Evolutionary conservation across 805 yeast genomes (phyloP), one percentile per base, ranked within the genome.

Genomic region (Wickerhamiella lipophila): DNA sequence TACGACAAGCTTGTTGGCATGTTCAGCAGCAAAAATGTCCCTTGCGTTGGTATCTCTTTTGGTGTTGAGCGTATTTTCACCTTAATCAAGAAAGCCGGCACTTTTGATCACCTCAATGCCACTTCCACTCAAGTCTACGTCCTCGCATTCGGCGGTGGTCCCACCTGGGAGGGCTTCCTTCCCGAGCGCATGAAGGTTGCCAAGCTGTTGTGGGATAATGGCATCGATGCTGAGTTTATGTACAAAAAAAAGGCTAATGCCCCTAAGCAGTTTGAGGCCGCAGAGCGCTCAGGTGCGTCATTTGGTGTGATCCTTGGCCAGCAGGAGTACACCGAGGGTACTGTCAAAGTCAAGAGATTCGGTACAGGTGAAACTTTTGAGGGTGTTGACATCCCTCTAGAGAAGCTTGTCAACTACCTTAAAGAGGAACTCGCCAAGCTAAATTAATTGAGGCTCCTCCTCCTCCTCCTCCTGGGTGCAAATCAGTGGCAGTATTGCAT

Each of bases 141-240:
- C 45, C 88, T 92, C 96, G 97, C 98, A 1, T 88, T 92, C 61
- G 98, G 98, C 56, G 97, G 96, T 60, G 98, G 97, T 60, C 83
- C 83, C 58, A 94, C 82, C 53, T 88, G 96, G 96, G 78, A 73
- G 52, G 98, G 97, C 6, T 86, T 84, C 69, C 70, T 92, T 60
- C 76, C 79, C 50, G 96, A 92, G 69, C 81, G 98, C 70, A 87
- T 92, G 95, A 59, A 74, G 26, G 75, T 92, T 42, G 78, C 96
- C 48, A 81, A 85, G 60, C 65, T 71, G 58, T 74, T 92, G 58
- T 92, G 98, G 98, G 72, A 71, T 36, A 82, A 81, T 7, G 96
- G 92, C 30, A 79, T 92, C 55, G 94, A 85, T 63, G 73, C 94
- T 42, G 98, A 92, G 69, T 94, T 79, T 65, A 73, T 89, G 53